These are phyloP conservation scores for Trypanosomatidae sp. DNA, from an alignment of 208 protist genomes.

Conservation along the genomic window DNA sequence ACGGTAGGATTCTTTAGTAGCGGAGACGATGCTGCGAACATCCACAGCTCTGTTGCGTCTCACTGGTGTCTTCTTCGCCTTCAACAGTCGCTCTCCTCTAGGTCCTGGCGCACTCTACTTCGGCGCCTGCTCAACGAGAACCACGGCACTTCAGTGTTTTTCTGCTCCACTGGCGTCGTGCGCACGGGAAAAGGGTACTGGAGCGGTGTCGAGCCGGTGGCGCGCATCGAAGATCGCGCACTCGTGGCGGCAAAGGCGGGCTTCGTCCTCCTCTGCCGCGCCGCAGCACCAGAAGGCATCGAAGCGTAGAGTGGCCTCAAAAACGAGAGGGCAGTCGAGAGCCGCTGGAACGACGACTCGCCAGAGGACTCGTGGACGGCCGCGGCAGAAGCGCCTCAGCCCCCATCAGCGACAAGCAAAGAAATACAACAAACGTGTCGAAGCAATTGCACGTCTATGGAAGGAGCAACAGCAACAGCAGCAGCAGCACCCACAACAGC, in stretches of 20 bases:
- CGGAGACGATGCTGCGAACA: constrained; percentile 1
- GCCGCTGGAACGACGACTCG: not conserved
- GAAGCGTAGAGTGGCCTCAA: not conserved
- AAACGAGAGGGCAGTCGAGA: not conserved
- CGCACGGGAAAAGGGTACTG: not conserved
- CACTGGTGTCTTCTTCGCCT: not conserved
- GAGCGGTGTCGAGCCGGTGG: not conserved
- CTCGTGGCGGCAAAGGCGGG: constrained; percentile 2
- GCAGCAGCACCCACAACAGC: constrained; percentile 14
- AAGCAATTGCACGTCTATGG: constrained; percentile 81
- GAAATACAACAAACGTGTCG: constrained; percentile 88
- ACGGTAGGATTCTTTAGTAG: not conserved
- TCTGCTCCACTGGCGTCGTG: not conserved
- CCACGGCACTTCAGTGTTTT: not conserved
- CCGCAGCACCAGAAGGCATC: not conserved
- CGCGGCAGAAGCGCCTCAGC: constrained; percentile 14
- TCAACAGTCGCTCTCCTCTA: not conserved
- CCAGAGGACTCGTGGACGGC: not conserved
- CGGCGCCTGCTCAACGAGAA: too few relatives aligned
- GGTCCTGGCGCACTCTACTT: not conserved
- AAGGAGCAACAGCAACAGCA: constrained; percentile 46
- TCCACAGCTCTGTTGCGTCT: not conserved
- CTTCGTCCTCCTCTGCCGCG: not conserved
- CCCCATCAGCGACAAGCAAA: constrained; percentile 57
- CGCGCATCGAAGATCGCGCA: not conserved